phyloP scores from a whole-genome alignment of 768 basidiomycete species.

The Termitomyces eurrhizus region DNA sequence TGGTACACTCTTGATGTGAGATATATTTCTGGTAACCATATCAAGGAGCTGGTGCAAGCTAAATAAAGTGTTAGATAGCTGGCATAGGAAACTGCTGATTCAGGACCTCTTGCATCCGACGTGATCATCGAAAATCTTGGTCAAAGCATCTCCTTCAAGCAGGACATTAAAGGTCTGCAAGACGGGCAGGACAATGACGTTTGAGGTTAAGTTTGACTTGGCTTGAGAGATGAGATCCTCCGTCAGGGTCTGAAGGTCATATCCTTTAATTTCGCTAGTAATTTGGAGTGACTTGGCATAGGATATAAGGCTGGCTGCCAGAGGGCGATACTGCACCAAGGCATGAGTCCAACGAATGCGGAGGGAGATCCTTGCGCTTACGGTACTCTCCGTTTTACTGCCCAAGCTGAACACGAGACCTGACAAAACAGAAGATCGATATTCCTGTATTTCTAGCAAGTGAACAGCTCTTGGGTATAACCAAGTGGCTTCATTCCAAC shows the following conservation, averaged over 20 bases:
- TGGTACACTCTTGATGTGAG: conserved; percentile 76
- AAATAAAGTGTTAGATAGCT: conserved; percentile 7
- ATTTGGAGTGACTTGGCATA: conserved; percentile 56
- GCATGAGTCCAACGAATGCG: conserved; percentile 4
- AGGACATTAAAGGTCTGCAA: conserved; percentile 73
- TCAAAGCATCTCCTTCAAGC: conserved; percentile 63
- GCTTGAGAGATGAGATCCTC: conserved; percentile 56
- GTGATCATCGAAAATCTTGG: conserved; percentile 39
- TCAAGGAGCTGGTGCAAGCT: conserved; percentile 55
- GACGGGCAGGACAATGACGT: conserved; percentile 77
- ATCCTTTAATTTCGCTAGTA: conserved; percentile 25
- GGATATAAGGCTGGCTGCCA: conserved; percentile 53
- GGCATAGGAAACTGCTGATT: conserved; percentile 1
- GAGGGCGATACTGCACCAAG: conserved; percentile 58
- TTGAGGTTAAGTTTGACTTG: conserved; percentile 51
- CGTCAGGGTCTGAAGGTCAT: conserved; percentile 49
- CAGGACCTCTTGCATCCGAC: conserved; percentile 50
- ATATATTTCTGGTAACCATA: conserved; percentile 58
- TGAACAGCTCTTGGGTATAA: conserved; percentile 71
- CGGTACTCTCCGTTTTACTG: conserved; percentile 82
- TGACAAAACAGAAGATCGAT: conserved; percentile 56
- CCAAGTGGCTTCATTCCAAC: conserved; percentile 74
- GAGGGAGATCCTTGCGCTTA: conserved; percentile 33
- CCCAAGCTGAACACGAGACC: conserved; percentile 80
- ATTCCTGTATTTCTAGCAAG: conserved; percentile 58